Evolutionary conservation across 495 filamentous ascomycete species (phyloP), one percentile per base, ranked within the genome.

Genomic region (Margaritispora aquatica): DNA sequence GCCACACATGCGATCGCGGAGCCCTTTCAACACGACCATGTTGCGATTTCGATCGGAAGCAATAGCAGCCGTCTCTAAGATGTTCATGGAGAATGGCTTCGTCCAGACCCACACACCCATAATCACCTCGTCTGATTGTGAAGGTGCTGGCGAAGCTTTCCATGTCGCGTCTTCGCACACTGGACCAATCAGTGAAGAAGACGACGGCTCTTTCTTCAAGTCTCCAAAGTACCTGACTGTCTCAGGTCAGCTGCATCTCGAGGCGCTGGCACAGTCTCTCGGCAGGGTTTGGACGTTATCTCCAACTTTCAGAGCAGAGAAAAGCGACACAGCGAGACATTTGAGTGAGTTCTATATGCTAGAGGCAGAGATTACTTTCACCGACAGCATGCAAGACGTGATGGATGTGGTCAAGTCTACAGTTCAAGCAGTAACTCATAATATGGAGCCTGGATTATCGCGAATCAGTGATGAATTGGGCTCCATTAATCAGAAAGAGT

Each of bases 341-440:
- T 76, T 97, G 49, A 96, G 90, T 75, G 94, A 98, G 66, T 98
- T 98, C 70, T 97, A 97, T 73, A 98, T 98, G 94, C 82, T 98
- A 1, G 94, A 98, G 73, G 92, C 85, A 8, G 94, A 98, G 71
- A 73, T 88, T 54, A 85, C 81, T 69, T 96, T 96, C 69, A 84
- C 86, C 53, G 75, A 89, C 26, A 77, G 84, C 50, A 71, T 96
- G 21, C 73, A 77, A 44, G 74, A 77, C 9, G 77, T 98, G 58
- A 92, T 96, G 77, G 76, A 85, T 58, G 68, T 94, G 9, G 80
- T 88, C n/a, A 89, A 97, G 71, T 72, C 85, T 58, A 82, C 94
- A 77, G 77, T 96, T 24, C 80, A 82, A 20, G 73, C 81, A 58
- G 66, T 95, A 31, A 82, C 78, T 0, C 71, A 69, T 51, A 74